Evolutionary conservation across 129 eudicot genomes (phyloP).

Genomic region (Tanacetum coccineum): DNA sequence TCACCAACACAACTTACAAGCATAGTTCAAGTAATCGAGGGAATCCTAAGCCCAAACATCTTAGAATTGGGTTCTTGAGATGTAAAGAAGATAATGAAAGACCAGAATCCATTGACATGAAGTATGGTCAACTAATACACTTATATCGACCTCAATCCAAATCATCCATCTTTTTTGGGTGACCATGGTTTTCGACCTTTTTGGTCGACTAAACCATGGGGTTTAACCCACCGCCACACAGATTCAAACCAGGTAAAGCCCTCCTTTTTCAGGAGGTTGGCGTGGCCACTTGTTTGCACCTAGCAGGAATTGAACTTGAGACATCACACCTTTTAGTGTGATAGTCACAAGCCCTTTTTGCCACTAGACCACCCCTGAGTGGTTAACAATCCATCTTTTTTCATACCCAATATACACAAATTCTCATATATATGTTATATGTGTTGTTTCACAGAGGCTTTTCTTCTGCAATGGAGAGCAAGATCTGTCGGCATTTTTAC

Average conservation of each 20-base stretch:
- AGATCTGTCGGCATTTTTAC: conserved; percentile 83
- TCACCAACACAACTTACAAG: not conserved
- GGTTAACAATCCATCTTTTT: not conserved
- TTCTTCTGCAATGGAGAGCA: conserved; percentile 93
- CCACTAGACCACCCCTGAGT: no score
- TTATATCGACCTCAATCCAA: not conserved
- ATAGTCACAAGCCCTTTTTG: no score
- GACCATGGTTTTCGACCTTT: no score
- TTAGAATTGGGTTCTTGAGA: not conserved
- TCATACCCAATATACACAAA: conserved; percentile 1
- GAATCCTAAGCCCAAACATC: not conserved
- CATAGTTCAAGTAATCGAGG: not conserved
- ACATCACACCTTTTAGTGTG: no score
- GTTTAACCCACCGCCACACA: no score
- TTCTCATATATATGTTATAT: conserved; percentile 14
- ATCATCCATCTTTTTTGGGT: not conserved
- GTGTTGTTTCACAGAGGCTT: conserved; percentile 62
- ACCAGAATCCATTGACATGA: no score
- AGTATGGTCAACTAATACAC: not conserved
- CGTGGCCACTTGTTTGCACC: no score
- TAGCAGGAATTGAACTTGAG: no score
- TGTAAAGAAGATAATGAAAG: not conserved
- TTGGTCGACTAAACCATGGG: no score
- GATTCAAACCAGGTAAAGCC: no score
- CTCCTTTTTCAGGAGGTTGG: no score